A percentile compares a stretch with the other conserved stretches of the same genome.
Evolutionary conservation across 768 basidiomycete genomes (phyloP).

Genomic region (Mycena albidolilacea): DNA sequence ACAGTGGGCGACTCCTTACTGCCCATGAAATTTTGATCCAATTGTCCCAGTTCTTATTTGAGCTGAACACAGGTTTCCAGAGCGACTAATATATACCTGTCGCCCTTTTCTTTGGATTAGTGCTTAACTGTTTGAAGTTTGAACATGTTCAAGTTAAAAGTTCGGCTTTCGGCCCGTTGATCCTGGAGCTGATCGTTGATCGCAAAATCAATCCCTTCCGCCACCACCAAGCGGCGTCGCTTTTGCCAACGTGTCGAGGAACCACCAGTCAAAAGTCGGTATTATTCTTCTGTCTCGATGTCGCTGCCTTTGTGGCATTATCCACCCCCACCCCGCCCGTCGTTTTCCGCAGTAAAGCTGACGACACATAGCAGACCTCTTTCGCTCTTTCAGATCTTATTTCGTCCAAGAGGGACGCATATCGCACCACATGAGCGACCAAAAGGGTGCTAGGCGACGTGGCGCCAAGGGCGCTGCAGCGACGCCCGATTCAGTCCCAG

Average conservation of each 20-base stretch:
- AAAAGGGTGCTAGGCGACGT: conserved; percentile 18
- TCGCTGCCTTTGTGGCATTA: neutral
- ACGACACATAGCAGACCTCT: conserved; percentile 29
- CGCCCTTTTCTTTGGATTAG: no score
- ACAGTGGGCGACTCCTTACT: no score
- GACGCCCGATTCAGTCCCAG: neutral
- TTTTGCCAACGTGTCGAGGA: conserved; percentile 35
- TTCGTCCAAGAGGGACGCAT: neutral
- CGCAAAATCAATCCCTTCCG: conserved; percentile 21
- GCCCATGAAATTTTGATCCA: no score
- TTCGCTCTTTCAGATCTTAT: conserved; percentile 32
- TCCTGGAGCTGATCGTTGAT: neutral
- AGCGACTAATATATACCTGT: no score
- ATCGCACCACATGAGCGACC: conserved; percentile 14
- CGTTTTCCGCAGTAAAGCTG: neutral
- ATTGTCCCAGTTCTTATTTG: no score
- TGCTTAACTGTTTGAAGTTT: no score
- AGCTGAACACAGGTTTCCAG: no score
- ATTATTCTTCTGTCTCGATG: neutral
- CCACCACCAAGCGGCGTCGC: neutral
- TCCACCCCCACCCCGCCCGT: neutral
- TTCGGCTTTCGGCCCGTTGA: neutral
- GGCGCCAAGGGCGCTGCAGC: conserved; percentile 7
- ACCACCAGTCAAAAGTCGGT: conserved; percentile 21
- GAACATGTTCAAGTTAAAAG: no score